Evolutionary conservation across 495 filamentous ascomycete species (phyloP), one percentile per base, ranked within the genome.

Genomic region (Clohesyomyces aquaticus): DNA sequence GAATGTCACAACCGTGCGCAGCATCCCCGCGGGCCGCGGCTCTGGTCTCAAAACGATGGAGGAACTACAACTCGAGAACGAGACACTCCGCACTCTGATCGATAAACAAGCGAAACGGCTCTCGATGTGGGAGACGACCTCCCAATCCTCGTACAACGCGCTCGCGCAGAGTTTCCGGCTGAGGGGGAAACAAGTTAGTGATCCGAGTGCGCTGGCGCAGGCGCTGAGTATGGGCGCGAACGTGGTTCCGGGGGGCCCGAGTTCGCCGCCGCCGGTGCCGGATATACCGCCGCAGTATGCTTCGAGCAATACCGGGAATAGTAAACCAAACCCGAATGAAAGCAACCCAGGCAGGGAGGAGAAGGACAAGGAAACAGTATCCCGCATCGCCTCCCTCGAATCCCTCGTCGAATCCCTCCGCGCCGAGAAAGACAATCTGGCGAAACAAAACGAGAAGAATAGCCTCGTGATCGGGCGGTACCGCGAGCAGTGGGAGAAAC

Each of bases 41-140:
- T 54, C 73, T 21, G 76, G 76, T 2, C 83, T 48, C 23, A 76
- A 89, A 67, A 87, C 86, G 6, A 73, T 90, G 66, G 93, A 97
- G 74, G 93, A 97, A 72, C 79, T 96, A 3, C 82, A 88, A 55
- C 80, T 90, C 60, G 89, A 96, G 71, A 97, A 96, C 68, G 78
- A 86, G 62, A 85, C 84, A 18, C 77, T 96, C 26, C 88, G 89
- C 61, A 80, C 85, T 27, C 80, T 88, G 54, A 82, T 91, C 16
- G 91, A 97, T 68, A 87, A 87, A 25, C 78, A 94, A n/a, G 87
- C 84, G 52, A 87, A 85, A 55, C 81, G 92, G 0, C 80, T 97
- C 12, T 85, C 90, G 61, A 87, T 90, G 65, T 97, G 93, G 78
- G 91, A 97, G 74, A 85, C 88, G 53, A 88, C 87, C 68, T 87